A percentile compares a stretch with the other conserved stretches of the same genome.
Conservation (phyloP, 2,329 filamentous ascomycete genomes). For the Aureobasidium sp. region DNA sequence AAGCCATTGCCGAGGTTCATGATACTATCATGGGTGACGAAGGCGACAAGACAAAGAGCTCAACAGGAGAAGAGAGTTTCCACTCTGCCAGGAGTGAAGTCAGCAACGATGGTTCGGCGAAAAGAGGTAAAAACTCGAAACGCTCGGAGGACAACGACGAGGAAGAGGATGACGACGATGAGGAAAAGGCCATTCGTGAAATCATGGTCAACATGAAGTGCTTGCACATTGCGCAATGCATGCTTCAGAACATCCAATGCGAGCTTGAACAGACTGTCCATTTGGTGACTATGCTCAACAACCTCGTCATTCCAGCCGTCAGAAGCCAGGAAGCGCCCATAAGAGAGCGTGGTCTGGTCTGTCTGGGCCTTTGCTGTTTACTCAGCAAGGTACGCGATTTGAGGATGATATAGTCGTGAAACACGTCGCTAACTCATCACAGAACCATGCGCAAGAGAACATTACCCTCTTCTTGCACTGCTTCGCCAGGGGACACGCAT, state of each 20-base stretch:
- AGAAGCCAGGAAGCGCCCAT: constrained; percentile 88
- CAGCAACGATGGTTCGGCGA: constrained; percentile 47
- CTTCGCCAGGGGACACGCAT: constrained; percentile 84
- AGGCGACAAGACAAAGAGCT: constrained; percentile 43
- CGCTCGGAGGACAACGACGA: constrained; percentile 52
- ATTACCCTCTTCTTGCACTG: constrained; percentile 90
- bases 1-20: constrained; percentile 93
- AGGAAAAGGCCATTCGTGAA: constrained; percentile 71
- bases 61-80: constrained; percentile 63
- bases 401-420: too few species aligned
- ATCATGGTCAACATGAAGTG: constrained; percentile 99
- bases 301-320: constrained; percentile 88
- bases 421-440: constrained; percentile 13
- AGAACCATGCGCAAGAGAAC: constrained; percentile 84
- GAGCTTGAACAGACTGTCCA: constrained; percentile 83
- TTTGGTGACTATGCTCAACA: constrained; percentile 96
- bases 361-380: constrained; percentile 81
- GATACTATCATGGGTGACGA: constrained; percentile 75
- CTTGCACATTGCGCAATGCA: constrained; percentile 92
- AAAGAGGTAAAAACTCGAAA: constrained; percentile 30
- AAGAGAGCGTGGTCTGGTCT: constrained; percentile 79
- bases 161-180: constrained; percentile 51
- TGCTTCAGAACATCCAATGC: constrained; percentile 86
- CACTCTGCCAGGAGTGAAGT: constrained; percentile 86
- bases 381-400: constrained; percentile 59